phyloP scores from a whole-genome alignment of 2,329 filamentous ascomycete species.

The Nakataea oryzae region DNA sequence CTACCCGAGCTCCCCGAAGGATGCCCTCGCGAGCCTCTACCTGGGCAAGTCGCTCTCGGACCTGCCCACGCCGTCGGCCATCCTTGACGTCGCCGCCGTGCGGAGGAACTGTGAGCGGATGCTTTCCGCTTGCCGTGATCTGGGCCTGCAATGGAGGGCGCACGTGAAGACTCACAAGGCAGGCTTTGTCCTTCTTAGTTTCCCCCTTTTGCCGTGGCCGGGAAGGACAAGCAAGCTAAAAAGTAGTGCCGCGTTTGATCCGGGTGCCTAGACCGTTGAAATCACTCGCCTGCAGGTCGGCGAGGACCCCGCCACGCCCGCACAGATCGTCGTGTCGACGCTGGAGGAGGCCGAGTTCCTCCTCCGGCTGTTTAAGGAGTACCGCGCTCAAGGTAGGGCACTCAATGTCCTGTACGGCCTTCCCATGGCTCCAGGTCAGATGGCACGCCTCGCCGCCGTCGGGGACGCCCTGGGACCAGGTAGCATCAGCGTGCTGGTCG shows the following conservation, averaged over 20 bases:
- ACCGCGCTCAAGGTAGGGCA: conserved; percentile 22
- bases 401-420: conserved; percentile 55
- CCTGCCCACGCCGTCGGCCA: conserved; percentile 51
- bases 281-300: conserved; percentile 63
- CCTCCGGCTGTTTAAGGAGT: conserved; percentile 47
- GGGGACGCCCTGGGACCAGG: conserved; percentile 42
- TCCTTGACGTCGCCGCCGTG: conserved; percentile 59
- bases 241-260: conserved; percentile 19
- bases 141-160: conserved; percentile 46
- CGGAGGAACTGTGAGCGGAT: conserved; percentile 52
- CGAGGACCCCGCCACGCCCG: conserved; percentile 26
- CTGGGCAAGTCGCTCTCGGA: conserved; percentile 39
- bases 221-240: neutral
- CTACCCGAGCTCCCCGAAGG: conserved; percentile 14
- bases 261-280: conserved; percentile 43
- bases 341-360: conserved; percentile 63
- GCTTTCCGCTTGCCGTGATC: conserved; percentile 11
- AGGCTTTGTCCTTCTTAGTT: conserved; percentile 7
- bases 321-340: conserved; percentile 63
- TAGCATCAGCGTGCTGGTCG: conserved; percentile 55
- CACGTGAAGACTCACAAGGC: conserved; percentile 84
- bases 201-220: neutral
- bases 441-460: conserved; percentile 49
- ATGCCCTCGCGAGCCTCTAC: conserved; percentile 29
- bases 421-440: conserved; percentile 50